Evolutionary conservation across 441 rosid genomes (phyloP).

Genomic region (Corymbia citriodora): DNA sequence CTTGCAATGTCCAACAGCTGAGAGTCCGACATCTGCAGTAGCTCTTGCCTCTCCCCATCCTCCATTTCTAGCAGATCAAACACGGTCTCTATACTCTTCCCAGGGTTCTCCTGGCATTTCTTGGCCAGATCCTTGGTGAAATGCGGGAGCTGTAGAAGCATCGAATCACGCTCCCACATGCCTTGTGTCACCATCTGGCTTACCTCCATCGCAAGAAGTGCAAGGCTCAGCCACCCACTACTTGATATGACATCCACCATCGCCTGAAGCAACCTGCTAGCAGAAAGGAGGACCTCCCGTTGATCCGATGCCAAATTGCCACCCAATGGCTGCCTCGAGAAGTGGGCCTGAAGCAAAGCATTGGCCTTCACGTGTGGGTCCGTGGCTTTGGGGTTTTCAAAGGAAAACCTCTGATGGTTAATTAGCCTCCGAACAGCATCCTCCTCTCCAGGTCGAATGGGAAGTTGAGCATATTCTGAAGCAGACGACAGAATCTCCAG

Average conservation of each 20-base stretch:
- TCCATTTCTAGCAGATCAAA: slow-evolving; percentile 96
- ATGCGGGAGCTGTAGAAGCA: slow-evolving; percentile 95
- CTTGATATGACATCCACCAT: slow-evolving; percentile 92
- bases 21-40: slow-evolving; percentile 60
- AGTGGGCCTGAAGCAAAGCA: slow-evolving; percentile 87
- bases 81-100: slow-evolving; percentile 69
- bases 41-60: slow-evolving; percentile 75
- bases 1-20: slow-evolving; percentile 76
- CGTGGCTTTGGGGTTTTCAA: slow-evolving; percentile 67
- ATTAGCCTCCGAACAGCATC: slow-evolving; percentile 68
- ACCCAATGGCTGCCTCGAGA: slow-evolving; percentile 70
- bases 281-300: slow-evolving; percentile 75
- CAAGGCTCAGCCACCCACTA: slow-evolving; percentile 89
- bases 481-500: slow-evolving; percentile 90
- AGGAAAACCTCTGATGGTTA: slow-evolving; percentile 91
- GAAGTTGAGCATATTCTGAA: slow-evolving; percentile 81
- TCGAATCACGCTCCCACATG: slow-evolving; percentile 95
- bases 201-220: slow-evolving; percentile 92
- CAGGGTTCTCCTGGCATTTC: slow-evolving; percentile 85
- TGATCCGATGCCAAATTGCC: slow-evolving; percentile 75
- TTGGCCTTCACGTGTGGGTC: slow-evolving; percentile 94
- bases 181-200: slow-evolving; percentile 99
- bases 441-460: slow-evolving; percentile 83
- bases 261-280: slow-evolving; percentile 78
- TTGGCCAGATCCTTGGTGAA: slow-evolving; percentile 78